phyloP scores from a whole-genome alignment of 2,329 filamentous ascomycete genomes.

The Domatiomyces globalis region DNA sequence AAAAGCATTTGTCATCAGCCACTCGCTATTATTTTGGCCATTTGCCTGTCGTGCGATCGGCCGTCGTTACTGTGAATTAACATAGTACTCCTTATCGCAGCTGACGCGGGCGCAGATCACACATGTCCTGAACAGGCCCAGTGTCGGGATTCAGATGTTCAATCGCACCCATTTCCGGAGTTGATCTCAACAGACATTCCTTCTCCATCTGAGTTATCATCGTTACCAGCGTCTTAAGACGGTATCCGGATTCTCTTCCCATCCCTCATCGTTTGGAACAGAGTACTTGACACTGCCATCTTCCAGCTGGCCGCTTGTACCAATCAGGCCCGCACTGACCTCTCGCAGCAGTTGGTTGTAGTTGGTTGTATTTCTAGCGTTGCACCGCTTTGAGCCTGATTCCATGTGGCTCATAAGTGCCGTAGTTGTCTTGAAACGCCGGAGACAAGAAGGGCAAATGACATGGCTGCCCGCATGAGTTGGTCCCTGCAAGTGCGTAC shows the following conservation, averaged over 20 bases:
- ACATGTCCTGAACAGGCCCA: not conserved
- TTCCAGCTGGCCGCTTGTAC: conserved; percentile 20
- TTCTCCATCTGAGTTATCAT: not conserved
- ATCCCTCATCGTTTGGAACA: conserved; percentile 5
- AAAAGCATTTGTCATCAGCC: too few species aligned
- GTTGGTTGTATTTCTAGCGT: conserved; percentile 19
- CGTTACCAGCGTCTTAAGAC: not conserved
- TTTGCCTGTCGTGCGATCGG: not conserved
- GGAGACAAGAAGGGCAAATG: conserved; percentile 28
- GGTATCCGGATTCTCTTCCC: not conserved
- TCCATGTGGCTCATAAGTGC: conserved; percentile 31
- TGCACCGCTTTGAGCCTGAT: conserved; percentile 24
- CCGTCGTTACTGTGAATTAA: not conserved
- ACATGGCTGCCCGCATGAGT: conserved; percentile 17
- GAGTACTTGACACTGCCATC: conserved; percentile 25
- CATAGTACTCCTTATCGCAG: not conserved
- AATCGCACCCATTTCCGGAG: too few species aligned
- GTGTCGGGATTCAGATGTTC: too few species aligned
- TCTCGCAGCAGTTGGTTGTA: conserved; percentile 26
- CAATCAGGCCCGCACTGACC: conserved; percentile 27
- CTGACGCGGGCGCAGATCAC: not conserved
- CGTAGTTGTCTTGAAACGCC: conserved; percentile 24
- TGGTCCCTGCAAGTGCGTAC: conserved; percentile 22
- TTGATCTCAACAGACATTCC: too few species aligned
- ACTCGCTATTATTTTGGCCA: too few species aligned